These are phyloP conservation scores for Theileria sp. DNA, from an alignment of 169 alveolate genomes.

Conservation along the genomic window DNA sequence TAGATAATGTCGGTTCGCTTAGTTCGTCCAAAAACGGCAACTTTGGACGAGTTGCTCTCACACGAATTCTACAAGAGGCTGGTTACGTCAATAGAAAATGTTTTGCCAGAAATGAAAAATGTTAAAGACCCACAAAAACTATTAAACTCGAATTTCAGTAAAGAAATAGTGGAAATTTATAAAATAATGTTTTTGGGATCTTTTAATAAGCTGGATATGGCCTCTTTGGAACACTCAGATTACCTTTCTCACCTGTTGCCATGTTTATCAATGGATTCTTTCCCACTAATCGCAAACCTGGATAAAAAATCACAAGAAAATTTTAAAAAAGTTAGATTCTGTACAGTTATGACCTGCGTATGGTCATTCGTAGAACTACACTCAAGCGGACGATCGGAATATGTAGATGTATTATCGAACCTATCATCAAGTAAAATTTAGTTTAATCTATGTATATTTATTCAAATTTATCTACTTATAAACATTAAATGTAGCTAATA, in stretches of 20 bases:
- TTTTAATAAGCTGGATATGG: slow-evolving; percentile 40
- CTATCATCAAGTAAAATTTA: slow-evolving; percentile 39
- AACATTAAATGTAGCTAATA: background rate
- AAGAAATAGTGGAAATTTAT: slow-evolving; percentile 29
- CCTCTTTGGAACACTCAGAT: slow-evolving; percentile 60
- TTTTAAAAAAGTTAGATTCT: slow-evolving; percentile 17
- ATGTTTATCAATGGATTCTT: slow-evolving; percentile 36
- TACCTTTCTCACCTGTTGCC: slow-evolving; percentile 51
- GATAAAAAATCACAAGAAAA: background rate
- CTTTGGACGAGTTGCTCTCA: slow-evolving; percentile 40
- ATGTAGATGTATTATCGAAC: slow-evolving; percentile 49
- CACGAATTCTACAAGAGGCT: slow-evolving; percentile 46
- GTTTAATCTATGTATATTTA: background rate
- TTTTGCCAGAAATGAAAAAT: slow-evolving; percentile 10
- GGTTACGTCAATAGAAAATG: slow-evolving; percentile 8
- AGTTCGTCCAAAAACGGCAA: slow-evolving; percentile 38
- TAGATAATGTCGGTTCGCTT: slow-evolving; percentile 17
- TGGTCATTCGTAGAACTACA: slow-evolving; percentile 64
- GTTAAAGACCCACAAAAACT: slow-evolving; percentile 27
- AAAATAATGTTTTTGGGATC: slow-evolving; percentile 14
- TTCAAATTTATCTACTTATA: background rate
- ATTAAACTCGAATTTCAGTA: slow-evolving; percentile 18
- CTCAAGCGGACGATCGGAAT: slow-evolving; percentile 59
- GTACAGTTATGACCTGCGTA: slow-evolving; percentile 65
- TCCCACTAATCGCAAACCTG: slow-evolving; percentile 48